Evolutionary conservation across 176 grass and related monocot genomes (phyloP), one percentile per base, ranked within the genome.

Genomic region (Cenchrus americanus): DNA sequence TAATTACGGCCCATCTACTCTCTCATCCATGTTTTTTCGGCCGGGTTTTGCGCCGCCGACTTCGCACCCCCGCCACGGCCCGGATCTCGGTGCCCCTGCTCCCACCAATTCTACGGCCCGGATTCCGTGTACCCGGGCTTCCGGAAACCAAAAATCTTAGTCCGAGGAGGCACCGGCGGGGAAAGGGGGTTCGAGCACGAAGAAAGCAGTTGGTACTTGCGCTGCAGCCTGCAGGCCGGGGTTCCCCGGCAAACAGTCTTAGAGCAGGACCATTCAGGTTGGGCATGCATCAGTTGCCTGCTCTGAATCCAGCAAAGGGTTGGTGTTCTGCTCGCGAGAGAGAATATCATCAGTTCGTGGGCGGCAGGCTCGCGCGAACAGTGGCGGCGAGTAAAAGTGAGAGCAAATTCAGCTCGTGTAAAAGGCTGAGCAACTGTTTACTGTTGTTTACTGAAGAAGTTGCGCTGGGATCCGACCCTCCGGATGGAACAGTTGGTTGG

Each of bases 221-320:
- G 42, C 34, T 37, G 34, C 34, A 37, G 34, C 34, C 34, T 37
- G 34, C n/a, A 1, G 13, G 5, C 0, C 5, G 11, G 67, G 64
- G 69, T 61, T 30, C 43, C 70, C 23, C 55, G 11, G 80, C n/a
- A 82, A 83, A 83, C 80, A 83, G 80, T 83, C 43, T 77, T 70
- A 10, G 57, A n/a, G 15, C 15, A 67, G 78, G 72, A 77, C 83
- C 78, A 77, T 77, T 65, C 57, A 76, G 62, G 30, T 13, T 9
- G 2, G 40, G 48, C 58, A 17, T 79, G 34, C 34, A 37, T 37
- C 34, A 37, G 34, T 37, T 37, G 49, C 24, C 68, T 73, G 59
- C 69, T 75, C 61, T 50, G 69, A 14, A 47, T 49, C 2, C 43
- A 68, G 51, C 34, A 68, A 59, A n/a, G 82, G 21, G 19, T 21